A percentile compares a stretch with the other conserved stretches of the same genome.
Evolutionary conservation across 2,329 filamentous ascomycete genomes (phyloP).

Genomic region (Lecanicillium sp.): DNA sequence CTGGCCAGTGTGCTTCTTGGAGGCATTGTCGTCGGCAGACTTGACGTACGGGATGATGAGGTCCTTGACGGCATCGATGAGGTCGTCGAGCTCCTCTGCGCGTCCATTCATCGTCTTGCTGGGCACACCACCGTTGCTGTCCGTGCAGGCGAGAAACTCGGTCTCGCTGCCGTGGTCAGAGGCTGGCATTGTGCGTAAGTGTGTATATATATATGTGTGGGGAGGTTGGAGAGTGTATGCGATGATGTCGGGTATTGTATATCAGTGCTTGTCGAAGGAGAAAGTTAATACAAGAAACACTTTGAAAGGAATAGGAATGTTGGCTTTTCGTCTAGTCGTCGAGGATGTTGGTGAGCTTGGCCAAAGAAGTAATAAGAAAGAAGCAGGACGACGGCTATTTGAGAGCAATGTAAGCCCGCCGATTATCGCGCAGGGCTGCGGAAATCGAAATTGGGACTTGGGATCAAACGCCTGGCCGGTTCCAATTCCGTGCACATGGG

Average conservation of each 20-base stretch:
- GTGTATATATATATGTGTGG: neutral
- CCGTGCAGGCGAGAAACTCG: conserved; percentile 4
- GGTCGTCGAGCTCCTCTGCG: conserved; percentile 35
- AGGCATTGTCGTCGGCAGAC: conserved; percentile 58
- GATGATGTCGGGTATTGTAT: neutral
- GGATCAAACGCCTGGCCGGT: conserved; percentile 11
- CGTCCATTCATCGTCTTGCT: conserved; percentile 3
- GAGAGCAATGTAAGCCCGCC: neutral
- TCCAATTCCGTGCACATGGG: conserved; percentile 5
- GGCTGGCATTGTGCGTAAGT: conserved; percentile 4
- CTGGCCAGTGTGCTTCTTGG: conserved; percentile 45
- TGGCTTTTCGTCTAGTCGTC: too few relatives aligned
- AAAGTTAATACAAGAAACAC: too few relatives aligned
- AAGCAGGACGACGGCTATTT: conserved; percentile 7
- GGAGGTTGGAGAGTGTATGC: neutral
- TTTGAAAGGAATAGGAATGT: too few relatives aligned
- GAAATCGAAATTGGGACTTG: conserved; percentile 5
- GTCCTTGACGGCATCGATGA: conserved; percentile 60
- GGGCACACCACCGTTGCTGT: neutral
- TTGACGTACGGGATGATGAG: conserved; percentile 66
- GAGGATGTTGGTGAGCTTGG: neutral
- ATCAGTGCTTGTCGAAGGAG: too few relatives aligned
- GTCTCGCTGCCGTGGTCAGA: conserved; percentile 11
- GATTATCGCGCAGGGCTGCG: neutral
- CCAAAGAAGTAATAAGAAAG: neutral